Percentiles rank a stretch among this genome's conserved stretches.
These are phyloP conservation scores for Syzygium oleosum DNA, from an alignment of 345 rosid species.

Conservation along the genomic window DNA sequence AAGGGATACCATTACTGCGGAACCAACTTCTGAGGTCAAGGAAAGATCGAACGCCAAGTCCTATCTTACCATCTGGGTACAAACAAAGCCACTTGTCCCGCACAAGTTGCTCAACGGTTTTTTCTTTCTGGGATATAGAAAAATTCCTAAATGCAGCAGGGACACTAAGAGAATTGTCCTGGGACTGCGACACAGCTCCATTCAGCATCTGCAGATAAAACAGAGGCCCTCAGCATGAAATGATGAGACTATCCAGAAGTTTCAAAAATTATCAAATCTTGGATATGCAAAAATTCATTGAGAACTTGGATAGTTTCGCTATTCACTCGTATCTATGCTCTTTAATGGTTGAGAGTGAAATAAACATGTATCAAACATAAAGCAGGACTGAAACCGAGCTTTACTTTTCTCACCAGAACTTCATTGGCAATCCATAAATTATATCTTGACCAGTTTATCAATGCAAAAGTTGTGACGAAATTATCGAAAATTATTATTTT, in stretches of 20 bases:
- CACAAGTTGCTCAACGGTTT: conserved; percentile 61
- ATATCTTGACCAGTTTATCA: neutral
- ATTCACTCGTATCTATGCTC: neutral
- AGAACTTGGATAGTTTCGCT: neutral
- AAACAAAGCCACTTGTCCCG: conserved; percentile 69
- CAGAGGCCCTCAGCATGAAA: conserved; percentile 6
- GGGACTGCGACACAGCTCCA: conserved; percentile 26
- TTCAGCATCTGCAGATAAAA: conserved; percentile 25
- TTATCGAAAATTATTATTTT: neutral
- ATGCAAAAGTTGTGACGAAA: neutral
- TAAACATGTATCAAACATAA: neutral
- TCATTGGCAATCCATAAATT: neutral
- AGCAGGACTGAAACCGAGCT: neutral
- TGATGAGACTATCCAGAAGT: neutral
- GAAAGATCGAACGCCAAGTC: conserved; percentile 75
- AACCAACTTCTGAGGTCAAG: conserved; percentile 88
- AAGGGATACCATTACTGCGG: conserved; percentile 54
- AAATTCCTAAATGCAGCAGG: conserved; percentile 80
- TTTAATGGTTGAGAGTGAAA: neutral
- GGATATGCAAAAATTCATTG: neutral
- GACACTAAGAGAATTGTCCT: conserved; percentile 26
- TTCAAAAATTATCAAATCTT: neutral
- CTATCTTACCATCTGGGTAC: conserved; percentile 49
- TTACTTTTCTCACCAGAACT: neutral
- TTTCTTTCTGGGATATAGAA: conserved; percentile 76